Percentiles rank a stretch among this genome's conserved stretches.
These are phyloP conservation scores for Favolaschia claudopus DNA, from an alignment of 768 basidiomycete species.

Conservation along the genomic window DNA sequence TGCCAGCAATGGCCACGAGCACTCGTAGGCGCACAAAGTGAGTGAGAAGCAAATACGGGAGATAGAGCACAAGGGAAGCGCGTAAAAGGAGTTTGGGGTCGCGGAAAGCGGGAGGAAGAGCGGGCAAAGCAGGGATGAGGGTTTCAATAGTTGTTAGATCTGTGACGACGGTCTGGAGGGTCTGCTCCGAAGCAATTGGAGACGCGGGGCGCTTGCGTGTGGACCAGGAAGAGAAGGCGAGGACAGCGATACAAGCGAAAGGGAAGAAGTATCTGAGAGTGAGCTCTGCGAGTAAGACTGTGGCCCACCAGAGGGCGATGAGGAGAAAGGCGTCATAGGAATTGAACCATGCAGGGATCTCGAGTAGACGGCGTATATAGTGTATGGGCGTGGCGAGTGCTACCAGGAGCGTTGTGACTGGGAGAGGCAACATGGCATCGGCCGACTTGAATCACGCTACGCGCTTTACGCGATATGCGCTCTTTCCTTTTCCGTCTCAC, in stretches of 20 bases:
- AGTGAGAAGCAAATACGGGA: conserved; percentile 74
- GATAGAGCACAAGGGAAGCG: conserved; percentile 59
- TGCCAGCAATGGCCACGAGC: conserved; percentile 65
- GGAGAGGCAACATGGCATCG: conserved; percentile 9
- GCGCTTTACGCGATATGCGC: too few relatives aligned
- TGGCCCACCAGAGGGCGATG: conserved; percentile 78
- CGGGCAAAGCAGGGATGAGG: conserved; percentile 55
- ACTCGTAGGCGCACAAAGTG: conserved; percentile 68
- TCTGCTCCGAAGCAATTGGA: conserved; percentile 59
- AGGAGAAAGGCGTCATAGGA: conserved; percentile 73
- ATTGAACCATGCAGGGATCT: conserved; percentile 65
- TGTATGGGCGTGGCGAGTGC: conserved; percentile 65
- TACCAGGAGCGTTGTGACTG: conserved; percentile 60
- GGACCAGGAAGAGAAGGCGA: conserved; percentile 33
- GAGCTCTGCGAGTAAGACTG: conserved; percentile 67
- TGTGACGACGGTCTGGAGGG: conserved; percentile 61
- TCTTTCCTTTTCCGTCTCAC: conserved; percentile 28
- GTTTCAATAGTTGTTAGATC: conserved; percentile 73
- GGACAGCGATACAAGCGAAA: conserved; percentile 46
- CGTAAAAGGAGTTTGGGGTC: conserved; percentile 56
- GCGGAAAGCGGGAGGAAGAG: conserved; percentile 38
- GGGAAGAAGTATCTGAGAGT: conserved; percentile 68
- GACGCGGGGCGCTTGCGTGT: conserved; percentile 26
- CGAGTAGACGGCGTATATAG: conserved; percentile 46
- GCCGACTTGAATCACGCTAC: too few relatives aligned